Conservation (phyloP, 1,284 basidiomycete species). For the Trametes versicolor region DNA sequence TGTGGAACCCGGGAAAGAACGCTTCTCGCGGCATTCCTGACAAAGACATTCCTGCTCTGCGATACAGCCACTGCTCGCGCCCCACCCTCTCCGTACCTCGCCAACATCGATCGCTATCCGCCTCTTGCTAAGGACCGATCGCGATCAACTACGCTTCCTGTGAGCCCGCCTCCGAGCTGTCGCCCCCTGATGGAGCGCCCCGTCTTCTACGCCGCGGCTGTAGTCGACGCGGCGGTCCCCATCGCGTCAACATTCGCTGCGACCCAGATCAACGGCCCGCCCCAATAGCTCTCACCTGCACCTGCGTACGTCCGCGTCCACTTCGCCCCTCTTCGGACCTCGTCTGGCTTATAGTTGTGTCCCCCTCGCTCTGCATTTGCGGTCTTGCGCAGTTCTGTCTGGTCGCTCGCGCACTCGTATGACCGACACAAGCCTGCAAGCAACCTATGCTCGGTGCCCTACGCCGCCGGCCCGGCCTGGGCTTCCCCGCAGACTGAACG, state of each 20-base stretch:
- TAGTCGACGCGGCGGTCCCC: constrained; percentile 32
- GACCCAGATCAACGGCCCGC: constrained; percentile 27
- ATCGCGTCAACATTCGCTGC: constrained; percentile 35
- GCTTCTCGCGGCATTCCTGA: too few species aligned
- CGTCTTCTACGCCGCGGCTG: constrained; percentile 28
- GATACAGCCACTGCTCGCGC: too few species aligned
- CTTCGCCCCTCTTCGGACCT: neutral
- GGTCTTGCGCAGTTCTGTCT: neutral
- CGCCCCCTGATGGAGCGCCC: constrained; percentile 30
- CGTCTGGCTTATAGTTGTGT: constrained; percentile 7
- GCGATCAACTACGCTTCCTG: constrained; percentile 30
- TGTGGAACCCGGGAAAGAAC: too few species aligned
- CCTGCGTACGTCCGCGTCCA: constrained; percentile 36
- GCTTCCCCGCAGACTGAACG: neutral
- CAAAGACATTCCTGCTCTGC: too few species aligned
- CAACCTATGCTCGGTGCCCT: constrained; percentile 3
- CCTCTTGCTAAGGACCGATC: neutral
- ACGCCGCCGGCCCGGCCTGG: constrained; percentile 3
- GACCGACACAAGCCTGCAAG: constrained; percentile 26
- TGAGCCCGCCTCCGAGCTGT: constrained; percentile 33
- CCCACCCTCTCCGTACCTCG: neutral
- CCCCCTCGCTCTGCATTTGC: neutral
- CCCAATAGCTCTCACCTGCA: constrained; percentile 30
- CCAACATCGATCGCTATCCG: neutral
- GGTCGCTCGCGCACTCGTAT: too few species aligned